Conservation (phyloP, 2,329 filamentous ascomycete genomes). For the Paramyrothecium sp. region DNA sequence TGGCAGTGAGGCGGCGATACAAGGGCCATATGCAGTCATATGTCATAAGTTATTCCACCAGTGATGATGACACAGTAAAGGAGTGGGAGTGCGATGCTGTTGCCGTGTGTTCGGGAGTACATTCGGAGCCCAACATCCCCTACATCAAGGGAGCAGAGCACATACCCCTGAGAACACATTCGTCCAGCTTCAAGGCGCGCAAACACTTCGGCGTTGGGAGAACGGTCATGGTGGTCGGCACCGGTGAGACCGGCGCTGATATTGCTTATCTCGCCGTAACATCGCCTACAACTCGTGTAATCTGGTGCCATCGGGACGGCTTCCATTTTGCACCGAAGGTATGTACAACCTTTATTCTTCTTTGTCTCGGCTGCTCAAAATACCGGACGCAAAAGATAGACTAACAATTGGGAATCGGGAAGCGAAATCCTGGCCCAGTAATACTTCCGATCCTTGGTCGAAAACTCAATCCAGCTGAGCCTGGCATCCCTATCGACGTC, state of each 20-base stretch:
- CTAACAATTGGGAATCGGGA: background rate
- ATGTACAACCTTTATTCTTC: background rate
- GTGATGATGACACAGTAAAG: background rate
- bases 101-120: constrained; percentile 40
- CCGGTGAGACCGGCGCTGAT: constrained; percentile 43
- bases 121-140: constrained; percentile 36
- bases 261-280: constrained; percentile 40
- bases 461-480: constrained; percentile 10
- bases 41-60: constrained; percentile 1
- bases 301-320: constrained; percentile 40
- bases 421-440: constrained; percentile 15
- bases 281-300: constrained; percentile 33
- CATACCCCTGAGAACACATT: constrained; percentile 37
- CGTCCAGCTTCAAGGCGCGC: constrained; percentile 37
- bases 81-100: constrained; percentile 39
- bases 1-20: constrained; percentile 13
- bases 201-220: constrained; percentile 35
- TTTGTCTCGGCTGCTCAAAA: background rate
- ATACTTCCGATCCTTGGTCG: constrained; percentile 14
- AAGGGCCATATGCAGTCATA: constrained; percentile 2
- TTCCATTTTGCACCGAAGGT: constrained; percentile 40
- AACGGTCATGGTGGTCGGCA: constrained; percentile 39
- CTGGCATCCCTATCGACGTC: constrained; percentile 39
- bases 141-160: constrained; percentile 33
- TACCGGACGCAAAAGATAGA: background rate